phyloP scores from a whole-genome alignment of 352 stramenopile species.

The Phytophthora ramorum region DNA sequence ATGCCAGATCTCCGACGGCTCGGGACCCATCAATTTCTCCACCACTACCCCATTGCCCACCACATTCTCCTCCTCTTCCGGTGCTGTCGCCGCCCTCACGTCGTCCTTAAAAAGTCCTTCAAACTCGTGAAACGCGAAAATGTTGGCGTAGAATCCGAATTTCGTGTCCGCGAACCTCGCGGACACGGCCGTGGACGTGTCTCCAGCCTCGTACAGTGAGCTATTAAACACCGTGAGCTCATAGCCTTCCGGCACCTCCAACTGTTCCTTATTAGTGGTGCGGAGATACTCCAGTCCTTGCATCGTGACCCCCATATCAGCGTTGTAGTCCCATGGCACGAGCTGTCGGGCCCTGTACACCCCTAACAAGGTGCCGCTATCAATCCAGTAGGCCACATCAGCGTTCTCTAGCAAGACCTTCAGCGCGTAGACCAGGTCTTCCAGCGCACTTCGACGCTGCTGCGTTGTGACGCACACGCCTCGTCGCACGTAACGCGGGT shows the following conservation, averaged over 20 bases:
- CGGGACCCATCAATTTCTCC: constrained; percentile 43
- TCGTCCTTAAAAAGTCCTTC: constrained; percentile 41
- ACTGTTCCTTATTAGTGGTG: constrained; percentile 16
- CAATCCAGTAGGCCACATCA: constrained; percentile 56
- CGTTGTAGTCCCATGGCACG: constrained; percentile 62
- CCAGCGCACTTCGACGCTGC: constrained; percentile 42
- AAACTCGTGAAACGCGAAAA: constrained; percentile 54
- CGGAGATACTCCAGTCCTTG: constrained; percentile 28
- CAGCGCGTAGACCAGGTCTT: constrained; percentile 48
- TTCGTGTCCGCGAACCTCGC: constrained; percentile 56
- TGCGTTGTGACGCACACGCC: constrained; percentile 43
- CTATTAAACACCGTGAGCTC: constrained; percentile 57
- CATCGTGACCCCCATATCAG: constrained; percentile 47
- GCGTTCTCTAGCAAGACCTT: constrained; percentile 44
- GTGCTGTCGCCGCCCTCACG: constrained; percentile 18
- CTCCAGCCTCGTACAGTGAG: constrained; percentile 36
- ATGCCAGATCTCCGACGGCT: constrained; percentile 42
- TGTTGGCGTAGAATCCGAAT: constrained; percentile 60
- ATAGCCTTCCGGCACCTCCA: constrained; percentile 45
- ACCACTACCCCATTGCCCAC: constrained; percentile 35
- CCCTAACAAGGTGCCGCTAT: constrained; percentile 62
- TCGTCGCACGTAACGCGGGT: constrained; percentile 42
- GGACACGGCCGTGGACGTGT: constrained; percentile 34
- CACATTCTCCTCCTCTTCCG: constrained; percentile 18
- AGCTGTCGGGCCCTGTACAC: constrained; percentile 52